Conservation (phyloP, 148 eudicot genomes). For the Rheum nobile region DNA sequence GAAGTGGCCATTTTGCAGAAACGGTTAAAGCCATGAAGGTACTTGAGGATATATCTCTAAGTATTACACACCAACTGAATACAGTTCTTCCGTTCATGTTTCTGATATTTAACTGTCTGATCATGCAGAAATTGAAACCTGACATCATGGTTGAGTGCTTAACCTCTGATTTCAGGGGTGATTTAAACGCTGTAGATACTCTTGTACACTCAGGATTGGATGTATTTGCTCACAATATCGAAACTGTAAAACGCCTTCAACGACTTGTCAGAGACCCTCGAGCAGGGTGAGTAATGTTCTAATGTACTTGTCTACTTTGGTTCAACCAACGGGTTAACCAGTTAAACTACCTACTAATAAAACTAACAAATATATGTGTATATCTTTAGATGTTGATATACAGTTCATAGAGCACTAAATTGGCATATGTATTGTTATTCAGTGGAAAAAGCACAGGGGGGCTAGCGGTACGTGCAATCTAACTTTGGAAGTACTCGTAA, state of each 20-base stretch:
- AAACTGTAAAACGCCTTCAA: conserved; percentile 87
- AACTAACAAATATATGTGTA: background rate
- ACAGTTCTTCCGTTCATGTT: background rate
- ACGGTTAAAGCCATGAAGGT: conserved; percentile 95
- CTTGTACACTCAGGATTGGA: conserved; percentile 90
- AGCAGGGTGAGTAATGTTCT: conserved; percentile 48
- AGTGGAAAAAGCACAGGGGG: background rate
- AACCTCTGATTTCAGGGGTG: conserved; percentile 93
- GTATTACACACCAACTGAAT: background rate
- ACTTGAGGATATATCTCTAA: background rate
- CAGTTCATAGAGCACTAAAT: background rate
- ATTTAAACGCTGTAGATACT: conserved; percentile 64
- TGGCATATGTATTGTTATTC: background rate
- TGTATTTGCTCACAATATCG: conserved; percentile 94
- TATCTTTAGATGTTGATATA: background rate
- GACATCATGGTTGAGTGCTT: conserved; percentile 86
- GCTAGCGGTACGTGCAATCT: background rate
- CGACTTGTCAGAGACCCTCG: conserved; percentile 93
- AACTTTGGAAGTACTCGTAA: background rate
- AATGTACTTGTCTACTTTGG: background rate
- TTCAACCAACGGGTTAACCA: background rate
- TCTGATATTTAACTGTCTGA: conserved; percentile 17
- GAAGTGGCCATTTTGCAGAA: conserved; percentile 89
- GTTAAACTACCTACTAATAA: background rate
- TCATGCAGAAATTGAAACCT: conserved; percentile 64